A percentile compares a stretch with the other conserved stretches of the same genome.
These are phyloP conservation scores for Pouteria campechiana DNA, from an alignment of 179 eudicot species.

Conservation along the genomic window DNA sequence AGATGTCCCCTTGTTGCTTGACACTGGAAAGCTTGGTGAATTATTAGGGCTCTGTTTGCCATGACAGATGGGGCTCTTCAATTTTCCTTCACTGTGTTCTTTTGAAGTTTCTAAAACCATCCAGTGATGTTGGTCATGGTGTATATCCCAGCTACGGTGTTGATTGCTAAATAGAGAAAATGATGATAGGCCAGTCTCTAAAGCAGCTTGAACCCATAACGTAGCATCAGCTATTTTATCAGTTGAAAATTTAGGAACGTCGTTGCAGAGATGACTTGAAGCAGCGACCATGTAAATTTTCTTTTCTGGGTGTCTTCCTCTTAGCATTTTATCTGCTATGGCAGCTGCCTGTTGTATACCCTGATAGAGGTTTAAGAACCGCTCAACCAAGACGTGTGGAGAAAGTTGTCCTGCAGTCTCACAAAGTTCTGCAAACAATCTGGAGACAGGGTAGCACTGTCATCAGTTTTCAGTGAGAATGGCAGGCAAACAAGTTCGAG, in stretches of 20 bases:
- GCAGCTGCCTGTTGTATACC: constrained; percentile 18
- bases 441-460: too few relatives aligned
- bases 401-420: constrained; percentile 21
- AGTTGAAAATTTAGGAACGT: too few relatives aligned
- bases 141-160: constrained; percentile 2
- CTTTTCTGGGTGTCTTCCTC: not conserved
- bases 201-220: constrained; percentile 35
- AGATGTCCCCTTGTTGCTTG: constrained; percentile 2
- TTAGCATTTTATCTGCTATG: constrained; percentile 14
- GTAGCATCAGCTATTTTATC: too few relatives aligned
- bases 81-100: constrained; percentile 10
- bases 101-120: constrained; percentile 24
- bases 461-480: too few relatives aligned
- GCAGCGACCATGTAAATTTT: too few relatives aligned
- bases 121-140: constrained; percentile 12
- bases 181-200: constrained; percentile 22
- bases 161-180: constrained; percentile 15
- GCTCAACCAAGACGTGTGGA: constrained; percentile 14
- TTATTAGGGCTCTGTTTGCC: constrained; percentile 23
- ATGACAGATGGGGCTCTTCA: constrained; percentile 13
- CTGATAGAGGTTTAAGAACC: constrained; percentile 20
- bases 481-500: too few relatives aligned
- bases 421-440: constrained; percentile 32
- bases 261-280: too few relatives aligned
- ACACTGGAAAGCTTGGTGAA: constrained; percentile 4